Percentiles rank a stretch among this genome's conserved stretches.
Conservation (phyloP, 2,329 filamentous ascomycete genomes). For the Kalaharituber pfeilii region DNA sequence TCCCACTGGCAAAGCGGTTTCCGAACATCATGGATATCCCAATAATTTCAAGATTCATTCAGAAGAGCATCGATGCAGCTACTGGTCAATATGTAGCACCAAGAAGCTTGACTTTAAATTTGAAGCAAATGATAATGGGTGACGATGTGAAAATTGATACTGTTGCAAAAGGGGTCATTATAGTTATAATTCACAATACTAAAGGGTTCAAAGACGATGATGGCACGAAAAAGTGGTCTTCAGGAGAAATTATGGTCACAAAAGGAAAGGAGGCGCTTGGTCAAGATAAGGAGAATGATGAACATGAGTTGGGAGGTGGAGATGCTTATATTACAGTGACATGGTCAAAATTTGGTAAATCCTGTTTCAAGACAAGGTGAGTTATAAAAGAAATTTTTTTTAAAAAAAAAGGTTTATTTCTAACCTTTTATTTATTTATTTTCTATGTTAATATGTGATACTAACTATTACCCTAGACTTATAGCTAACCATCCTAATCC, state of each 20-base stretch:
- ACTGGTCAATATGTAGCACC: conserved; percentile 85
- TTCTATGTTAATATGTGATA: too few relatives aligned
- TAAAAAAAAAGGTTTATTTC: too few relatives aligned
- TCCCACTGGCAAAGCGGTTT: conserved; percentile 58
- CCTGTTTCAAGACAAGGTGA: conserved; percentile 41
- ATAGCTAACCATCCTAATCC: conserved; percentile 86
- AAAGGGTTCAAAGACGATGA: conserved; percentile 84
- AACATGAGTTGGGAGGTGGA: conserved; percentile 58
- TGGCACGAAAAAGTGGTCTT: conserved; percentile 28
- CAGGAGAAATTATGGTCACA: conserved; percentile 40
- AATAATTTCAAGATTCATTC: conserved; percentile 89
- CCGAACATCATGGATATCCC: conserved; percentile 85
- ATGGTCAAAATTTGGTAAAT: conserved; percentile 93
- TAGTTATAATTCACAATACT: conserved; percentile 79
- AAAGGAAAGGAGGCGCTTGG: conserved; percentile 48
- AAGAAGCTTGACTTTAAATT: conserved; percentile 75
- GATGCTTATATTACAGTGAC: conserved; percentile 91
- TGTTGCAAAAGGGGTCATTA: conserved; percentile 70
- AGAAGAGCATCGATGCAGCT: conserved; percentile 78
- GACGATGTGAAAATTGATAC: conserved; percentile 86
- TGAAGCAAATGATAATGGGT: conserved; percentile 80
- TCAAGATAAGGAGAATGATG: conserved; percentile 47
- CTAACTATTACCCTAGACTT: too few relatives aligned
- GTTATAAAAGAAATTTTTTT: too few relatives aligned
- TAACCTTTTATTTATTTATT: too few relatives aligned